These are phyloP conservation scores for Penicillium coprophilum DNA, from an alignment of 495 filamentous ascomycete species.

Conservation along the genomic window DNA sequence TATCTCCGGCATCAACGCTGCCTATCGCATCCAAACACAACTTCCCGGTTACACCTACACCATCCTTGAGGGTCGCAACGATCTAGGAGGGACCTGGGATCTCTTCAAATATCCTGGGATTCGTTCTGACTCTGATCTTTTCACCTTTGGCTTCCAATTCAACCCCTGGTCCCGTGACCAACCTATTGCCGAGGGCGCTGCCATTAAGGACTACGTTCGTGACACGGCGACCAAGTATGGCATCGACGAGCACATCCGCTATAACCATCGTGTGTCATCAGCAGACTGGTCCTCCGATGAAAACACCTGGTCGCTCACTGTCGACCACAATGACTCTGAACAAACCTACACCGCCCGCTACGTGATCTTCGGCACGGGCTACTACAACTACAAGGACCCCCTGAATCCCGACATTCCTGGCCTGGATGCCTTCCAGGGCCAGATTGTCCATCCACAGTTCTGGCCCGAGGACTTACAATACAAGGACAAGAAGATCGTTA, in stretches of 20 bases:
- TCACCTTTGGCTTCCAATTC: slow-evolving; percentile 68
- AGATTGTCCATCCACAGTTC: slow-evolving; percentile 52
- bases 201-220: slow-evolving; percentile 63
- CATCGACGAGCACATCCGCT: slow-evolving; percentile 62
- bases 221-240: slow-evolving; percentile 57
- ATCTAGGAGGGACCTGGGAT: slow-evolving; percentile 70
- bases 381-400: slow-evolving; percentile 64
- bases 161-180: slow-evolving; percentile 60
- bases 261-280: slow-evolving; percentile 53
- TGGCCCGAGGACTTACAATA: slow-evolving; percentile 54
- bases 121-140: slow-evolving; percentile 66
- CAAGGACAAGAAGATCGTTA: slow-evolving; percentile 52
- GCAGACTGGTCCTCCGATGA: slow-evolving; percentile 61
- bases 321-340: slow-evolving; percentile 49
- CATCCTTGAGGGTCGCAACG: slow-evolving; percentile 60
- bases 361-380: slow-evolving; percentile 61
- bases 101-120: slow-evolving; percentile 71
- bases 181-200: slow-evolving; percentile 59
- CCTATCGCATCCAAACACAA: slow-evolving; percentile 63
- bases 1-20: slow-evolving; percentile 74
- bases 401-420: slow-evolving; percentile 49
- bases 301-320: slow-evolving; percentile 60
- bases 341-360: slow-evolving; percentile 53
- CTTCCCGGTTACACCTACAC: slow-evolving; percentile 54
- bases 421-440: slow-evolving; percentile 41